These are phyloP conservation scores for Solanum arcanum DNA, from an alignment of 257 asterid genomes.

Conservation along the genomic window DNA sequence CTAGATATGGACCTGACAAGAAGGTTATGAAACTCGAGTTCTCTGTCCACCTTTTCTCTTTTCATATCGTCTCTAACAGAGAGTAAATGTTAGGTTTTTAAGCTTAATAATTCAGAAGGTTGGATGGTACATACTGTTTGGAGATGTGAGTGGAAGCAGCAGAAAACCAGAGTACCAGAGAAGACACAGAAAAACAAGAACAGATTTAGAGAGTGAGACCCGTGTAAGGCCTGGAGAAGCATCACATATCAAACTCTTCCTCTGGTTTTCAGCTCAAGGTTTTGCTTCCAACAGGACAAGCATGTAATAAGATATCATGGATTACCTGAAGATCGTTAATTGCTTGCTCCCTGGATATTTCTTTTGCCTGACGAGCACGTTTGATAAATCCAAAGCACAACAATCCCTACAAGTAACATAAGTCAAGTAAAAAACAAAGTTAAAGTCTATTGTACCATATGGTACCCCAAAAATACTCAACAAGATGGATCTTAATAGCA, in stretches of 20 bases:
- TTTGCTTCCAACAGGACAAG: background rate
- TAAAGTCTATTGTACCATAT: background rate
- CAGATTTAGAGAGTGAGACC: background rate
- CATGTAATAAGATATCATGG: background rate
- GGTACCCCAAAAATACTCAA: background rate
- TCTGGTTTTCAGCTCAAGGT: background rate
- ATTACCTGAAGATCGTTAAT: slow-evolving; percentile 72
- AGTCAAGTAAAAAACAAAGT: background rate
- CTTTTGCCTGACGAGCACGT: slow-evolving; percentile 75
- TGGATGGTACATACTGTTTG: background rate
- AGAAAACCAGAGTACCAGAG: background rate
- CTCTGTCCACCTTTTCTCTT: background rate
- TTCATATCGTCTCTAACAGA: background rate
- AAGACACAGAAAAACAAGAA: background rate
- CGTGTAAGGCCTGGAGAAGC: background rate
- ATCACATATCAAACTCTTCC: background rate
- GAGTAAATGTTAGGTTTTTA: background rate
- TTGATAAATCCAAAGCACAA: slow-evolving; percentile 75
- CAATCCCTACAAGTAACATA: slow-evolving; percentile 41
- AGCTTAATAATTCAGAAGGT: background rate
- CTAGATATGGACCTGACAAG: background rate
- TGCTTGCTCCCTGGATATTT: slow-evolving; percentile 72
- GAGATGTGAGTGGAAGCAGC: background rate
- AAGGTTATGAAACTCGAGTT: background rate
- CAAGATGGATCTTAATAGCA: background rate